These are phyloP conservation scores for Porogramme epimiltina DNA, from an alignment of 1,284 basidiomycete genomes.

Conservation along the genomic window DNA sequence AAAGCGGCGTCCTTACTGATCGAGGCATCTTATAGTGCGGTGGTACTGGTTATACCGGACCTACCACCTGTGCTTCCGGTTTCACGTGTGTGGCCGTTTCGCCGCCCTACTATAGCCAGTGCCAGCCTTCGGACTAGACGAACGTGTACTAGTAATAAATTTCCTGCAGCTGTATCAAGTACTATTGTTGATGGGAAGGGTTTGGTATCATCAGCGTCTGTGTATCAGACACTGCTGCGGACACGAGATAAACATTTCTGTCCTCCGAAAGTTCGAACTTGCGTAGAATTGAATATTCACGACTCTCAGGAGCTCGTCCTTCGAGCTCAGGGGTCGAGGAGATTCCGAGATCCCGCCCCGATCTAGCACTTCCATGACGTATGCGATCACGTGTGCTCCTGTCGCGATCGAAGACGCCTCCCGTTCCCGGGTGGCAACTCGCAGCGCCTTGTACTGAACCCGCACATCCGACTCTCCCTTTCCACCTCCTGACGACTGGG, in stretches of 20 bases:
- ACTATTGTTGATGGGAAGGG: too few species aligned
- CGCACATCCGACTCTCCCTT: not conserved
- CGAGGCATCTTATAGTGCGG: constrained; percentile 20
- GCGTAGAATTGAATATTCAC: too few species aligned
- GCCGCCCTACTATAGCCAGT: constrained; percentile 25
- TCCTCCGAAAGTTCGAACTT: too few species aligned
- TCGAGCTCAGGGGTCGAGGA: too few species aligned
- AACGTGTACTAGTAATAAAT: too few species aligned
- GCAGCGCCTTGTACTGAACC: not conserved
- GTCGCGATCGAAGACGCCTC: constrained; percentile 6
- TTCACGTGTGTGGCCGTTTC: constrained; percentile 19
- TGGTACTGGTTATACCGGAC: constrained; percentile 29
- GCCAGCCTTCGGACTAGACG: constrained; percentile 5
- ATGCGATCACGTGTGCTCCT: constrained; percentile 6
- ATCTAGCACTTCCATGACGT: too few species aligned
- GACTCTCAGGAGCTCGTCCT: too few species aligned
- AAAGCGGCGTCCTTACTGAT: not conserved
- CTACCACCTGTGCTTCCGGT: constrained; percentile 20
- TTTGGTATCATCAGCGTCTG: too few species aligned
- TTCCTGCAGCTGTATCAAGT: too few species aligned
- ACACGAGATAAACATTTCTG: too few species aligned
- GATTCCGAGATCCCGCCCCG: too few species aligned
- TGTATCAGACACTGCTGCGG: too few species aligned
- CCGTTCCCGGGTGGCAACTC: not conserved
- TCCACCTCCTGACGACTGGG: not conserved